A percentile compares a stretch with the other conserved stretches of the same genome.
Evolutionary conservation across 2,329 filamentous ascomycete species (phyloP).

Genomic region (Talaromyces islandicus): DNA sequence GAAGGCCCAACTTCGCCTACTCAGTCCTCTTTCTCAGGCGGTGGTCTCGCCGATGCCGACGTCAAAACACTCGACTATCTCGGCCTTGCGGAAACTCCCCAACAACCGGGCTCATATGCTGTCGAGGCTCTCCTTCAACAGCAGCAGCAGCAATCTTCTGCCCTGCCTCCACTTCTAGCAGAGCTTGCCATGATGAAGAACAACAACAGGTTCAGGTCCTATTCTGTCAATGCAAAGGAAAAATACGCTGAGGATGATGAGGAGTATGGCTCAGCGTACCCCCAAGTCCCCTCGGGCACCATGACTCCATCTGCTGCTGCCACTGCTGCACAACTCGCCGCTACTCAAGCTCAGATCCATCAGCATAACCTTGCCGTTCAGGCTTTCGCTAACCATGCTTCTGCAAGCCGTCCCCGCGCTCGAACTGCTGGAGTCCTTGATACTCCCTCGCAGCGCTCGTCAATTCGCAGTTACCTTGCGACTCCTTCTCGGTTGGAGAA

Average conservation of each 20-base stretch:
- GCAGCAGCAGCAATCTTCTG: conserved; percentile 41
- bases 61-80: conserved; percentile 94
- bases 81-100: conserved; percentile 87
- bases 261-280: conserved; percentile 59
- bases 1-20: conserved; percentile 84
- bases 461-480: conserved; percentile 67
- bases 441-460: conserved; percentile 59
- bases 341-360: conserved; percentile 65
- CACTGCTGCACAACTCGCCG: conserved; percentile 52
- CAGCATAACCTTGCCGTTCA: conserved; percentile 92
- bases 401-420: conserved; percentile 75
- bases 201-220: conserved; percentile 88
- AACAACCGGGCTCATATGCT: conserved; percentile 64
- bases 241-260: conserved; percentile 89
- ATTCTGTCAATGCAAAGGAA: conserved; percentile 97
- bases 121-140: conserved; percentile 46
- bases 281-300: conserved; percentile 52
- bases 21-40: conserved; percentile 78
- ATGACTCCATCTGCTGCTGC: conserved; percentile 55
- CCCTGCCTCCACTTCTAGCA: conserved; percentile 60
- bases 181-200: conserved; percentile 70
- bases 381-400: conserved; percentile 80
- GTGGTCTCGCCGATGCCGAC: conserved; percentile 78
- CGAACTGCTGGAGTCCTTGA: conserved; percentile 89
- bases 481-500: conserved; percentile 71